Conservation (phyloP, 2,329 filamentous ascomycete species). For the Stagonosporopsis cucurbitacearum region DNA sequence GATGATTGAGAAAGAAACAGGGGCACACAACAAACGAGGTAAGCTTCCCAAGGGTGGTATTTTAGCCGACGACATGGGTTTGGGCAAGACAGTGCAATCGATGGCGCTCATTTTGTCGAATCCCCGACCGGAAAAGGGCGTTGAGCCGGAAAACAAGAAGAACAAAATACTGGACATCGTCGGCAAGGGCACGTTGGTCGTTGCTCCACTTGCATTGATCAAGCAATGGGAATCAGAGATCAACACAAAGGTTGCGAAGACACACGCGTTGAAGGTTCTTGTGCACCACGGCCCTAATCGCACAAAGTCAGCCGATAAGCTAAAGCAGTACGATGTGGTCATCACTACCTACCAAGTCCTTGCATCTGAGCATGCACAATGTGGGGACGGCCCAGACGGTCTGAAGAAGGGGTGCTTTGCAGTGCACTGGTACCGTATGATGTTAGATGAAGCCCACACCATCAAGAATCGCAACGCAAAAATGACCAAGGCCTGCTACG, state of each 20-base stretch:
- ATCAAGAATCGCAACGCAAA: conserved; percentile 99
- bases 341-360: conserved; percentile 97
- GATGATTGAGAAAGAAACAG: conserved; percentile 93
- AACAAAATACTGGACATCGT: conserved; percentile 73
- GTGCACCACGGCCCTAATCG: conserved; percentile 90
- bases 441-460: conserved; percentile 94
- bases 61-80: conserved; percentile 94
- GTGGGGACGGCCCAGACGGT: conserved; percentile 65
- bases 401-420: conserved; percentile 85
- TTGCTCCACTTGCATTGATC: conserved; percentile 91
- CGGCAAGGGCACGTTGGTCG: conserved; percentile 83
- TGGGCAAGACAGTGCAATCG: conserved; percentile 95
- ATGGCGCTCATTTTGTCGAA: conserved; percentile 88
- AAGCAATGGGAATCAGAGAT: conserved; percentile 97
- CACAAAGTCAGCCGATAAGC: conserved; percentile 76
- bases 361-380: conserved; percentile 83
- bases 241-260: conserved; percentile 74
- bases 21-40: conserved; percentile 78
- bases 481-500: conserved; percentile 89
- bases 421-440: conserved; percentile 91
- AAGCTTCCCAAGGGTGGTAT: conserved; percentile 89
- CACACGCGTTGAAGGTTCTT: conserved; percentile 77
- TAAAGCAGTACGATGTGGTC: conserved; percentile 89
- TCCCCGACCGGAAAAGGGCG: conserved; percentile 66
- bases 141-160: conserved; percentile 56